Evolutionary conservation across 345 rosid species (phyloP), one percentile per base, ranked within the genome.

Genomic region (Linum trigynum): DNA sequence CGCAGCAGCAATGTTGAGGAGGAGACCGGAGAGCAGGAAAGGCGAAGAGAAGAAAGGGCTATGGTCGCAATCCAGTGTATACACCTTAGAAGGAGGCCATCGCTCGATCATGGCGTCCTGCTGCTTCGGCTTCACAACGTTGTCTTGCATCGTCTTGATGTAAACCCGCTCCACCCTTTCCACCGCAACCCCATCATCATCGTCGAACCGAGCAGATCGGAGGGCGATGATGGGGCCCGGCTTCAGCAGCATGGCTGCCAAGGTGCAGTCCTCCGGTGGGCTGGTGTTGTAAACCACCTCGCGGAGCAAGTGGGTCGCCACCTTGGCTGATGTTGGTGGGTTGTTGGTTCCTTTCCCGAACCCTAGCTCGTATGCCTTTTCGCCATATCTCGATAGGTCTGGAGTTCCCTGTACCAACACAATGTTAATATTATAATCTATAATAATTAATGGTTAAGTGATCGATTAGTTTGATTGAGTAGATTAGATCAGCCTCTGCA

Each of bases 11-110:
- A 48, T 10, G 53, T 92, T 81, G 56, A 90, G 64, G 36, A 92
- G 89, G 63, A 86, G 63, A 58, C 94, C 98, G 35, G 75, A 76
- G 67, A 92, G 91, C 68, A 65, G 39, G 67, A 85, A 82, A 1
- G 97, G 87, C 62, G 83, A 66, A 32, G 97, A 90, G 78, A 92
- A 92, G 61, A 83, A 83, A 2, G 98, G 97, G 74, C 88, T 84
- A 72, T 92, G 98, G 69, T 92, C 98, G 7, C 80, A 75, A 3
- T 90, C 94, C 79, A 92, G 5, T 45, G 56, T 75, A 61, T 67
- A 85, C 5, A 76, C 87, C 67, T 85, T 68, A 1, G 63, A 71
- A 39, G 45, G 9, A 0, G 45, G 45, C 45, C 45, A 41, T 41
- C 45, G 9, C 9, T 8, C 0, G 45, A 41, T 41, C 45, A 8